Evolutionary conservation across 345 rosid genomes (phyloP).

Genomic region (Physaria fendleri): DNA sequence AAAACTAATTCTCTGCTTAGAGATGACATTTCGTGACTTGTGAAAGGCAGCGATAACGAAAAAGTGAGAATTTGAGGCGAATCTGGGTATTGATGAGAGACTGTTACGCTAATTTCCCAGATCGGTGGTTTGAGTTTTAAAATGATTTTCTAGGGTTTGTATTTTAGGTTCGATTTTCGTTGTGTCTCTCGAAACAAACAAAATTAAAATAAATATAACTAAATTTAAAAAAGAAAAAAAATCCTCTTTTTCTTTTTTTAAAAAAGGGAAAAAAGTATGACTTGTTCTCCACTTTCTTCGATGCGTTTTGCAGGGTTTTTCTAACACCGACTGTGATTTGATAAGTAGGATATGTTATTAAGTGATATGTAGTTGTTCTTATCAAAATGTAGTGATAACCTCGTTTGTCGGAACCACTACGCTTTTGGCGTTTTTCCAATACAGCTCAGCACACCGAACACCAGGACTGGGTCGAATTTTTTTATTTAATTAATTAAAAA

Average conservation of each 20-base stretch:
- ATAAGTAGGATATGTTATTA: accelerated
- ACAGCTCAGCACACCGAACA: conserved; percentile 8
- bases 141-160: conserved; percentile 27
- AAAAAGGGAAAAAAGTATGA: conserved; percentile 9
- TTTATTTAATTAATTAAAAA: too few species aligned
- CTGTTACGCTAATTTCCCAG: conserved; percentile 6
- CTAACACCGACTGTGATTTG: conserved; percentile 21
- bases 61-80: not conserved
- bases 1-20: conserved; percentile 53
- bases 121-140: not conserved
- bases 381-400: conserved; percentile 9
- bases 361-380: accelerated
- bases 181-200: conserved; percentile 1
- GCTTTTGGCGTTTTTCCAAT: not conserved
- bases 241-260: not conserved
- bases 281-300: conserved; percentile 29
- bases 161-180: conserved; percentile 6
- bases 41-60: not conserved
- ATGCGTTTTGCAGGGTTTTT: conserved; percentile 29
- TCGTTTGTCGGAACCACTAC: conserved; percentile 17
- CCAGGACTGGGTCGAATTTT: not conserved
- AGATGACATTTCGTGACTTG: conserved; percentile 35
- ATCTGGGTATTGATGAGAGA: conserved; percentile 12
- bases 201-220: not conserved
- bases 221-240: not conserved